Conservation (phyloP, 331 rosid species). For the Malus hybrid region DNA sequence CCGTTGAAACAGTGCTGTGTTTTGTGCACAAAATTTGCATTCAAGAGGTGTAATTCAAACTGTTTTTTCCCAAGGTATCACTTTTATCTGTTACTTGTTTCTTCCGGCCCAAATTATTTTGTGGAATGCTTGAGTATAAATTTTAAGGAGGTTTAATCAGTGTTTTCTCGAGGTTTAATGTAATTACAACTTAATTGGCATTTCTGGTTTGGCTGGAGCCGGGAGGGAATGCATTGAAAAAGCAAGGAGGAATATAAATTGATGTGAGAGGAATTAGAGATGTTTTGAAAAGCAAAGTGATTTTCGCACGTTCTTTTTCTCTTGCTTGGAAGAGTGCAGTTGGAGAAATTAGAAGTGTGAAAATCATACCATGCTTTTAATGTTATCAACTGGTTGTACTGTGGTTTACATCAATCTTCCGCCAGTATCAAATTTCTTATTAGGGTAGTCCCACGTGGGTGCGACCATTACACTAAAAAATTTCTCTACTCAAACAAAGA, state of each 20-base stretch:
- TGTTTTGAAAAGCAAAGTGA: background rate
- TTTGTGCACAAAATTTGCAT: background rate
- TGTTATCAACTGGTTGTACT: rapidly evolving
- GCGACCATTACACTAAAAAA: background rate
- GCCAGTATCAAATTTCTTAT: background rate
- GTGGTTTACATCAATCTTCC: background rate
- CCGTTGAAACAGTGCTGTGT: background rate
- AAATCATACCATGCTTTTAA: background rate
- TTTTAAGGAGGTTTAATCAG: background rate
- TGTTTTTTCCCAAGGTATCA: too few relatives aligned
- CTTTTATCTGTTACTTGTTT: too few relatives aligned
- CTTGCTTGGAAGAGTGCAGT: background rate
- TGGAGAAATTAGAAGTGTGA: background rate
- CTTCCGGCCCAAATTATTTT: too few relatives aligned
- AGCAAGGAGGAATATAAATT: background rate
- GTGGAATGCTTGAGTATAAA: too few relatives aligned
- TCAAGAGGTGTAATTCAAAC: background rate
- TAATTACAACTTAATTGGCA: background rate
- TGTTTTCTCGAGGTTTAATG: background rate
- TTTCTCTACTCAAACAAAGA: too few relatives aligned
- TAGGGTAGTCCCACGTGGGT: background rate
- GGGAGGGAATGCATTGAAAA: background rate
- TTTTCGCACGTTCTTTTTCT: background rate
- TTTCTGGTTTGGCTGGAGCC: background rate
- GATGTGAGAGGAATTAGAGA: background rate